These are phyloP conservation scores for Naganishia onofrii DNA, from an alignment of 768 basidiomycete species.

Conservation along the genomic window DNA sequence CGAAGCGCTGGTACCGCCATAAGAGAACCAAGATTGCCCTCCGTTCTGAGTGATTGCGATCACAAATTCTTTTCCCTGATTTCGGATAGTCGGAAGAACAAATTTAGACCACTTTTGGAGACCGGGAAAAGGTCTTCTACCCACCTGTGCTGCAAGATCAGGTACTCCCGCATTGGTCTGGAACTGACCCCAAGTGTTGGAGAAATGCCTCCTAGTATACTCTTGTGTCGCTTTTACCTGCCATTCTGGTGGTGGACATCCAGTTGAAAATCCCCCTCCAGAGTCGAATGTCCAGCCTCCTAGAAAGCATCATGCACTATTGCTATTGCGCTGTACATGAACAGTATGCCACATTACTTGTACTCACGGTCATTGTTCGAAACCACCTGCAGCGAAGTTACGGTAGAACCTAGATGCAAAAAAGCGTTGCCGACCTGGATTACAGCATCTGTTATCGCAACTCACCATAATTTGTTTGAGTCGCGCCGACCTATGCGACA, in stretches of 20 bases:
- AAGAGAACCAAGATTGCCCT: not conserved
- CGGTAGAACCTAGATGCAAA: not conserved
- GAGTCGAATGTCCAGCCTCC: constrained; percentile 17
- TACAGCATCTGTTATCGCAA: no score
- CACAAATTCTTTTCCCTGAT: constrained; percentile 14
- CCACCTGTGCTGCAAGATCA: constrained; percentile 2
- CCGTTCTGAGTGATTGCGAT: constrained; percentile 11
- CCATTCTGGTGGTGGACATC: not conserved
- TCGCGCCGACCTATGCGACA: constrained; percentile 17
- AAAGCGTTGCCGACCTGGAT: not conserved
- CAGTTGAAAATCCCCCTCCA: constrained; percentile 1
- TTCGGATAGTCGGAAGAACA: not conserved
- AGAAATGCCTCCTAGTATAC: not conserved
- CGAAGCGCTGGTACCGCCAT: constrained; percentile 11
- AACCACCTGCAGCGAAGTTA: constrained; percentile 15
- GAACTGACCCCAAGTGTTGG: not conserved
- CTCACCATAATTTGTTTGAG: constrained; percentile 10
- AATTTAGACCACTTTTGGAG: not conserved
- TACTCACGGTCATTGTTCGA: constrained; percentile 15
- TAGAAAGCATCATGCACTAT: not conserved
- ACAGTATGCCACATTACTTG: no score
- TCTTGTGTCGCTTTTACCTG: not conserved
- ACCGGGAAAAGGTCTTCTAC: not conserved
- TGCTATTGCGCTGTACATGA: no score
- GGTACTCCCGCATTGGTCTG: constrained; percentile 11